Evolutionary conservation across 768 basidiomycete genomes (phyloP).

Genomic region (Boletus edulis): DNA sequence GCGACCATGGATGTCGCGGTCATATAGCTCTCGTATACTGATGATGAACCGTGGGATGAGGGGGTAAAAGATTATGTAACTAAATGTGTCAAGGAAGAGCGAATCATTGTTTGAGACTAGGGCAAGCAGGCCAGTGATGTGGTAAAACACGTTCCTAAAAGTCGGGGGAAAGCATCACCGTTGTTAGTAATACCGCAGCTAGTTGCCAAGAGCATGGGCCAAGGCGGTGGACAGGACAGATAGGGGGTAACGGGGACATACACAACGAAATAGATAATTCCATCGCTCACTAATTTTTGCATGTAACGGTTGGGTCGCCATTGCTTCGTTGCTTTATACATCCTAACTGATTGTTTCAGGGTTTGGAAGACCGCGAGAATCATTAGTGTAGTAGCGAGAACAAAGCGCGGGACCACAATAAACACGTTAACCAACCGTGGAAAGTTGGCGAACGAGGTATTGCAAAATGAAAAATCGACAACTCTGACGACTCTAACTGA

Average conservation of each 20-base stretch:
- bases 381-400: neutral
- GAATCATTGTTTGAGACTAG: too few species aligned
- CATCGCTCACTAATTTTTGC: conserved; percentile 1
- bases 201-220: too few species aligned
- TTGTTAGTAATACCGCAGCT: too few species aligned
- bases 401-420: neutral
- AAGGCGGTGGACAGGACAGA: too few species aligned
- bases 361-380: neutral
- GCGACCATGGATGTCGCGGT: too few species aligned
- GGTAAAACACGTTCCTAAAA: too few species aligned
- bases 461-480: neutral
- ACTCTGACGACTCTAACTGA: neutral
- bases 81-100: too few species aligned
- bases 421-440: neutral
- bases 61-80: too few species aligned
- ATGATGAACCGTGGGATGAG: too few species aligned
- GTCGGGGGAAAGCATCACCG: too few species aligned
- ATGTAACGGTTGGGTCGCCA: conserved; percentile 11
- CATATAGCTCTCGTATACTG: too few species aligned
- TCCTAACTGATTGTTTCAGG: neutral
- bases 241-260: neutral
- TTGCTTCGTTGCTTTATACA: conserved; percentile 1
- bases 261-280: conserved; percentile 8
- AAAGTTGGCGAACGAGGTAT: neutral
- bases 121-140: too few species aligned